Conservation (phyloP, 2,329 filamentous ascomycete species). For the Arthrobotrys pseudoclavata region DNA sequence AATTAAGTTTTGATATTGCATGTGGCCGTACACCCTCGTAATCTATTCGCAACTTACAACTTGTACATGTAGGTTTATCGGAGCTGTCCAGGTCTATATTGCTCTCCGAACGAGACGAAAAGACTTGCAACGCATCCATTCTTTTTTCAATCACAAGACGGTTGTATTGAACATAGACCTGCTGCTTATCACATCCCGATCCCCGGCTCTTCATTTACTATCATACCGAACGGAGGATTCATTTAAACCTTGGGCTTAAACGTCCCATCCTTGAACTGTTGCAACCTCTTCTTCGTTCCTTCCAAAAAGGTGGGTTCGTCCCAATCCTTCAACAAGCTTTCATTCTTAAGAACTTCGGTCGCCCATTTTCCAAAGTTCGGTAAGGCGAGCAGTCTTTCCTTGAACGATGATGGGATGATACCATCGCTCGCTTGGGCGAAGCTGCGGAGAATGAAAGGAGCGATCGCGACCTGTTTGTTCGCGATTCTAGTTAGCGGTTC, state of each 20-base stretch:
- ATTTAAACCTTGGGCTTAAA: constrained; percentile 34
- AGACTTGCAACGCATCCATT: not conserved
- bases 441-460: constrained; percentile 74
- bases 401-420: constrained; percentile 70
- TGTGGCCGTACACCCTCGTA: no score
- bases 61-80: not conserved
- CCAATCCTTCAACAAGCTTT: constrained; percentile 77
- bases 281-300: constrained; percentile 68
- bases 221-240: no score
- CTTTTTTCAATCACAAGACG: not conserved
- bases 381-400: constrained; percentile 69
- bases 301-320: constrained; percentile 70
- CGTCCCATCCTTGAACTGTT: constrained; percentile 52
- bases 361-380: constrained; percentile 79
- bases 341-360: constrained; percentile 72
- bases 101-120: no score
- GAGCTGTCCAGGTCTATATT: not conserved
- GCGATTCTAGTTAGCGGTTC: not conserved
- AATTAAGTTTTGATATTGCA: not conserved
- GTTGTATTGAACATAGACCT: no score
- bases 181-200: no score
- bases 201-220: not conserved
- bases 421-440: constrained; percentile 70
- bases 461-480: constrained; percentile 72
- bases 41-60: no score